Evolutionary conservation across 2,329 filamentous ascomycete species (phyloP).

Genomic region (Neonectria hederae): DNA sequence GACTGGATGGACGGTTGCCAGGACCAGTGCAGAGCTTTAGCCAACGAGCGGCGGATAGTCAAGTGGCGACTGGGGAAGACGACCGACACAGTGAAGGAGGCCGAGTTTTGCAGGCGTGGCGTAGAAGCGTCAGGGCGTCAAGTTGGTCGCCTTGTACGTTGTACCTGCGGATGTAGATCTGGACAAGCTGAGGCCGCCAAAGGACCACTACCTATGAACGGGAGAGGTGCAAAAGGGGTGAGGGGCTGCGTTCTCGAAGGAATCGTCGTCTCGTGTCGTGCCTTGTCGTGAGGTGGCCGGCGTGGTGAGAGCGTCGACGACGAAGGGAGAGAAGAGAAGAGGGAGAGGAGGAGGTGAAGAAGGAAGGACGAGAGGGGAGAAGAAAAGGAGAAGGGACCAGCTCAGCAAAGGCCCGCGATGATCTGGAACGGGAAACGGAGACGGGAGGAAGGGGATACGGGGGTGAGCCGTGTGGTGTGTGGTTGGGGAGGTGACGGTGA

Average conservation of each 20-base stretch:
- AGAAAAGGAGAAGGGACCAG: constrained; percentile 25
- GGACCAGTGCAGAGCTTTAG: constrained; percentile 23
- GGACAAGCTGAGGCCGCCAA: constrained; percentile 15
- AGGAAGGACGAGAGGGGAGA: constrained; percentile 29
- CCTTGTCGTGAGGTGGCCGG: constrained; percentile 15
- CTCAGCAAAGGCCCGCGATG: constrained; percentile 38
- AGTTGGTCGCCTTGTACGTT: constrained; percentile 15
- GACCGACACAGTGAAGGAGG: constrained; percentile 39
- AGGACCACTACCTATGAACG: constrained; percentile 10
- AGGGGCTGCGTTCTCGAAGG: not conserved
- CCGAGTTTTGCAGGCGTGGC: constrained; percentile 33
- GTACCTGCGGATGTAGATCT: not conserved
- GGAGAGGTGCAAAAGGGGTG: constrained; percentile 1
- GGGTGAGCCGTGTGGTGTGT: constrained; percentile 32
- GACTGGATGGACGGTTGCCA: constrained; percentile 2
- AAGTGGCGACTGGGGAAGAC: constrained; percentile 28
- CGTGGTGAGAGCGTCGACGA: constrained; percentile 12
- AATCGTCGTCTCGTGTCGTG: constrained; percentile 17
- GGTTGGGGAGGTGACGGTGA: constrained; percentile 19
- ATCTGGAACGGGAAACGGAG: constrained; percentile 40
- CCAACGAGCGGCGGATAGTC: constrained; percentile 23
- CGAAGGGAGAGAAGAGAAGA: constrained; percentile 16
- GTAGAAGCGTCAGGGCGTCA: constrained; percentile 31
- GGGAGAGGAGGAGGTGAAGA: constrained; percentile 24
- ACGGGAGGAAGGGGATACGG: constrained; percentile 38